Conservation (phyloP, 805 yeast genomes). For the Phaffomyces antillensis region DNA sequence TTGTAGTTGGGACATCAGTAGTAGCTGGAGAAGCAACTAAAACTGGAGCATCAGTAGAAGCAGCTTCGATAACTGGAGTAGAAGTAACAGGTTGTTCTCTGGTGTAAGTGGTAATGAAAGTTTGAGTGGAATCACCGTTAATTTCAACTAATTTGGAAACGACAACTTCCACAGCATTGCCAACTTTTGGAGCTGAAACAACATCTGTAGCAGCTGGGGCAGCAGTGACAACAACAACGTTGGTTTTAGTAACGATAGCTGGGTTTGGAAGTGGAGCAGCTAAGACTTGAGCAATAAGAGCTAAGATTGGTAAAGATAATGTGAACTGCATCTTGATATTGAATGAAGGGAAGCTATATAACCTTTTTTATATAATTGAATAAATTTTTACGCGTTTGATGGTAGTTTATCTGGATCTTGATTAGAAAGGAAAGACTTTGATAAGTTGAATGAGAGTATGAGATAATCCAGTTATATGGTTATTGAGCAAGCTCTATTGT, state of each 20-base stretch:
- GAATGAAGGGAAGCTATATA: background rate
- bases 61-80: background rate
- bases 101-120: conserved; percentile 18
- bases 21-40: conserved; percentile 12
- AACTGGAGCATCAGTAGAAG: background rate
- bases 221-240: conserved; percentile 22
- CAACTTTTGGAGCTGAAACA: conserved; percentile 13
- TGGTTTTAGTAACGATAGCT: conserved; percentile 21
- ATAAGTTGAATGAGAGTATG: background rate
- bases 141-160: conserved; percentile 20
- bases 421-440: background rate
- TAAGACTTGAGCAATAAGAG: conserved; percentile 18
- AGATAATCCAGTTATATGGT: background rate
- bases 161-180: conserved; percentile 17
- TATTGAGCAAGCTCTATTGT: background rate
- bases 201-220: conserved; percentile 11
- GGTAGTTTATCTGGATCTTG: background rate
- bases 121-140: conserved; percentile 16
- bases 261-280: conserved; percentile 26
- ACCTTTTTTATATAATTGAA: background rate
- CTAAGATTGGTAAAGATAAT: conserved; percentile 17
- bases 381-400: background rate
- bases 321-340: conserved; percentile 18
- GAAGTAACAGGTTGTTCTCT: conserved; percentile 2
- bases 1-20: conserved; percentile 11